Base-by-base conservation (phyloP, 192 early-diverging fungal species). In the Allomyces macrogynus region DNA sequence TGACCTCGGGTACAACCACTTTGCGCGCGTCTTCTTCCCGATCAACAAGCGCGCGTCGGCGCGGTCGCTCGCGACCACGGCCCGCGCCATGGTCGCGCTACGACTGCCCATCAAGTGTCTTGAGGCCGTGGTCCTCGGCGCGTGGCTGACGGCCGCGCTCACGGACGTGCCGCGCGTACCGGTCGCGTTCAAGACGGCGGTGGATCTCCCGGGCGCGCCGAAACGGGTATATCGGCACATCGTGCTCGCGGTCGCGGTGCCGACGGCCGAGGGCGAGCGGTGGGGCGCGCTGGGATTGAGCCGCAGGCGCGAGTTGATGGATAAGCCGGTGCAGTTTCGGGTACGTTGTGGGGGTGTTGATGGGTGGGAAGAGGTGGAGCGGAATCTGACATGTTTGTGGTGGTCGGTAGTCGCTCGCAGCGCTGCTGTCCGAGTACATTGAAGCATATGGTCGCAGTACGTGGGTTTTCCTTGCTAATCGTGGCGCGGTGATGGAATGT, bases 81-180 rank as follows among this genome's bases (percentile, higher is more conserved):
- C 72, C 12, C 63, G 64, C 49, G 71, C 76, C 49, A 79, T 79
- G 42, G 43, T 69, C 20, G 49, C 22, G 14, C 64, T 49, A 23
- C 71, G 66, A 5, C 61, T 79, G 14, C 78, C 78, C 22, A 79
- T 79, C 26, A 79, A 79, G 62, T 79, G 78, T 60, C 71, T 79
- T 24, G 78, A 79, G 62, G 78, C 78, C 16, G 73, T 70, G 16
- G 70, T 76, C 0, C 62, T 79, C 4, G 75, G 44, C 4, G 63
- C 67, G 12, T 73, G 67, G 43, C 64, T 74, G 23, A 74, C 70
- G 20, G 67, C 67, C 43, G 64, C 64, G 1, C 62, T 72, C 16
- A 61, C 26, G 16, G 74, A 68, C 24, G 27, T 78, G 8, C 72
- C 73, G 40, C 65, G 77, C 61, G 71, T 75, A 63, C 64, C 24